Percentiles rank a stretch among this genome's conserved stretches.
Conservation (phyloP, 164 flowering plant species). For the Brasenia schreberi region DNA sequence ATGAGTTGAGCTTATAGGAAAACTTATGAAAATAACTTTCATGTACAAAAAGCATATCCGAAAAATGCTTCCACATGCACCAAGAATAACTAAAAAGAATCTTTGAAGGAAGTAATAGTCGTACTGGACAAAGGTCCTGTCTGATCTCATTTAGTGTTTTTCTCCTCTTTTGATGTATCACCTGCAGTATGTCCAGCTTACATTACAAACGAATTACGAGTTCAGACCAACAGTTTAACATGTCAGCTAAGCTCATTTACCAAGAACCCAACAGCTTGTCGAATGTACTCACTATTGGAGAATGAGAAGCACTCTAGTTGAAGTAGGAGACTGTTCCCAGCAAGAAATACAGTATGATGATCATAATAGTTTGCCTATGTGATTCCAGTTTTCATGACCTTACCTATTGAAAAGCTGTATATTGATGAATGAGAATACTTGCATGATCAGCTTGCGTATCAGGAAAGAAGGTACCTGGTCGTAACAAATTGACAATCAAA, state of each 20-base stretch:
- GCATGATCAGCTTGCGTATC: slow-evolving; percentile 82
- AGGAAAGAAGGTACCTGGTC: slow-evolving; percentile 85
- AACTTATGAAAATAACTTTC: no score
- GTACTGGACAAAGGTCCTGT: slow-evolving; percentile 94
- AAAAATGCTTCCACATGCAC: not conserved
- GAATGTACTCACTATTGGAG: slow-evolving; percentile 92
- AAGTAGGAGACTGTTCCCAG: slow-evolving; percentile 51
- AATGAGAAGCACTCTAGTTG: slow-evolving; percentile 97
- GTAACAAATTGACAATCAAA: not conserved
- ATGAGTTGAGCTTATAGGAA: no score
- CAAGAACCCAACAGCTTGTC: slow-evolving; percentile 99
- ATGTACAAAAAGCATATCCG: not conserved
- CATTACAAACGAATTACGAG: not conserved
- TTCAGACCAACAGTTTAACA: no score
- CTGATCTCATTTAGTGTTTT: slow-evolving; percentile 83
- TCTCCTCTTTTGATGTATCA: slow-evolving; percentile 93
- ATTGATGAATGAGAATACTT: slow-evolving; percentile 93
- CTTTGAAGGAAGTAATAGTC: slow-evolving; percentile 1
- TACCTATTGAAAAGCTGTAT: slow-evolving; percentile 90
- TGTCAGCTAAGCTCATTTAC: slow-evolving; percentile 20
- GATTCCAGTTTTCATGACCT: not conserved
- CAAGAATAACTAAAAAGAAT: not conserved
- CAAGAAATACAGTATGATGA: not conserved
- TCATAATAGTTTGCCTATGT: not conserved
- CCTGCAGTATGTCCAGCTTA: slow-evolving; percentile 32